Evolutionary conservation across 192 early-diverging fungal species (phyloP), one percentile per base, ranked within the genome.

Genomic region (Dimargaris cristalligena): DNA sequence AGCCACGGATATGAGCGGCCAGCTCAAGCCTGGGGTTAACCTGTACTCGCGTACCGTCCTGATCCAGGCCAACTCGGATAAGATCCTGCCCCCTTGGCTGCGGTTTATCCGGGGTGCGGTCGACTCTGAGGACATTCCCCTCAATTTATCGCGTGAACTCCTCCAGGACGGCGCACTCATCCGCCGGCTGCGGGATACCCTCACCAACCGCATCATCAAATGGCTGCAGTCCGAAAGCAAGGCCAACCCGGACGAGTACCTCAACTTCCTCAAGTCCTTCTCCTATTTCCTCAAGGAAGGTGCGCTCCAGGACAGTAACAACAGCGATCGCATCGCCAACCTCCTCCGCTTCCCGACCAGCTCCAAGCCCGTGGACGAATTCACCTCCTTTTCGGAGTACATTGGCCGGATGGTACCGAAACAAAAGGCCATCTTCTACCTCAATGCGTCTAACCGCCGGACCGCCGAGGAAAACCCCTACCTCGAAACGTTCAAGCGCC

Each of bases 81-180:
- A 82, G 38, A 79, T 91, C 23, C 67, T 90, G 55, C 89, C 89
- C 0, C 74, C 79, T 29, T 91, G 78, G 72, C 71, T 91, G 4
- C 67, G 77, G 0, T 91, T 91, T 60, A 65, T 91, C 52, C 87
- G 85, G 69, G 89, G 86, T 52, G 73, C 90, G 33, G 81, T 91
- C 26, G 89, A 91, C 62, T 81, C 79, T 4, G 87, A 89, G 62
- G 89, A 91, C 63, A 73, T 91, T 47, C 89, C 89, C 2, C 67
- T 91, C 31, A 89, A 89, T 47, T 85, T 91, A 4, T 91, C 89
- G 6, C 77, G 89, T 31, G 89, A 91, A 64, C 73, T 87, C 25
- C 59, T 91, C 11, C 89, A 91, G 60, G 78, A 89, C 41, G 76
- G 83, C 59, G 65, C 71, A 13, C 54, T 84, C 23, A 73, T 87